phyloP scores from a whole-genome alignment of 495 filamentous ascomycete genomes.

The Daldinia childiae region DNA sequence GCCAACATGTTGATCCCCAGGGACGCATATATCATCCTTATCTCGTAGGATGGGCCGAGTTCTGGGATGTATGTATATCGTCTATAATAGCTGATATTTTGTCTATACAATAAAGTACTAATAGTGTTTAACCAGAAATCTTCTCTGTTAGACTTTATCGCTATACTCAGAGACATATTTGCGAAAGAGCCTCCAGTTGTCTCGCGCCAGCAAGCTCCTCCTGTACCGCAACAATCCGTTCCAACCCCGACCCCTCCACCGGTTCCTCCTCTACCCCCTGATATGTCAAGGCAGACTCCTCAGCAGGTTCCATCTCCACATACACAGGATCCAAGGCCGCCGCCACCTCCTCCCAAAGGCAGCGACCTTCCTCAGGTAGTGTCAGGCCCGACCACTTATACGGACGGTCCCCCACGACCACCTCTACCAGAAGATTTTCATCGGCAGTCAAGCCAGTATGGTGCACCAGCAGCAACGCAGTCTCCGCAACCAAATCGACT shows the following conservation, averaged over 20 bases:
- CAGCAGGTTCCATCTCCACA: constrained; percentile 31
- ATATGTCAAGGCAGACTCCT: constrained; percentile 53
- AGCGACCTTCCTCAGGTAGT: constrained; percentile 44
- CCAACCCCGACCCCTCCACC: constrained; percentile 68
- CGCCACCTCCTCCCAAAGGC: constrained; percentile 57
- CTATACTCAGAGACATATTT: constrained; percentile 86
- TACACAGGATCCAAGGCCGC: constrained; percentile 44
- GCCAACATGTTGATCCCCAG: constrained; percentile 95
- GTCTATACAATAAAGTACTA: neutral
- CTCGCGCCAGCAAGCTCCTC: constrained; percentile 69
- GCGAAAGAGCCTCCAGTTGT: constrained; percentile 93
- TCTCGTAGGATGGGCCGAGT: constrained; percentile 84
- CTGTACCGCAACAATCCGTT: constrained; percentile 48
- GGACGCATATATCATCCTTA: constrained; percentile 97
- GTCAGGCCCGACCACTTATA: constrained; percentile 22
- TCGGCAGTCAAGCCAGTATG: constrained; percentile 45
- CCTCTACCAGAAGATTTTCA: constrained; percentile 48
- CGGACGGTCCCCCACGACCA: constrained; percentile 49
- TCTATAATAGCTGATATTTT: neutral
- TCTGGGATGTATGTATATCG: constrained; percentile 81
- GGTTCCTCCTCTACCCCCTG: constrained; percentile 74
- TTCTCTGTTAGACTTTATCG: constrained; percentile 80
- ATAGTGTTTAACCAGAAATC: constrained; percentile 68
- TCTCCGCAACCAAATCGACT: constrained; percentile 41
- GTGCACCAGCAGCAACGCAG: constrained; percentile 34